These are phyloP conservation scores for Dactylella cylindrospora DNA, from an alignment of 2,329 filamentous ascomycete species.

Conservation along the genomic window DNA sequence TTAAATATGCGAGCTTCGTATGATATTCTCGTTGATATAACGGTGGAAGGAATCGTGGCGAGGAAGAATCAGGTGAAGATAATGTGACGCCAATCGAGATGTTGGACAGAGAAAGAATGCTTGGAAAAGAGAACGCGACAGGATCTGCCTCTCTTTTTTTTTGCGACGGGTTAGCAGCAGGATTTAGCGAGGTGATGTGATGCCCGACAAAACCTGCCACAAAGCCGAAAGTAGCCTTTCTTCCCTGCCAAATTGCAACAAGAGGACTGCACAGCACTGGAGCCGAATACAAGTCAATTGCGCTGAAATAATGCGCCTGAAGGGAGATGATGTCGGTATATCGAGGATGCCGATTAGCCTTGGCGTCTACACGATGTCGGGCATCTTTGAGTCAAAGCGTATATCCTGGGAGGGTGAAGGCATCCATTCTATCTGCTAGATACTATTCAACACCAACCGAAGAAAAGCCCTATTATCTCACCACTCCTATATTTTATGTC, in stretches of 20 bases:
- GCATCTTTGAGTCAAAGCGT: too few relatives aligned
- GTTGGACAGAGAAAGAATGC: background rate
- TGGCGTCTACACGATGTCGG: too few relatives aligned
- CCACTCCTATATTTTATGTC: conserved; percentile 97
- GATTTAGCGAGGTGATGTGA: background rate
- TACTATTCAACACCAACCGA: too few relatives aligned
- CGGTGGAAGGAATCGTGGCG: too few relatives aligned
- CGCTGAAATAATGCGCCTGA: conserved; percentile 34
- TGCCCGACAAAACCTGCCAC: conserved; percentile 8
- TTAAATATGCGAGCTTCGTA: too few relatives aligned
- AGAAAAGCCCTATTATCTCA: conserved; percentile 87
- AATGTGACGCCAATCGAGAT: too few relatives aligned
- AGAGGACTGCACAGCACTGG: background rate
- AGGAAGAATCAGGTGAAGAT: too few relatives aligned
- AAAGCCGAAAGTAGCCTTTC: background rate
- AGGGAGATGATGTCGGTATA: conserved; percentile 11
- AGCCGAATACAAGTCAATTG: background rate
- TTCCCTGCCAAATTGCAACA: background rate
- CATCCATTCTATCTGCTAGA: too few relatives aligned
- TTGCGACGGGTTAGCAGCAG: background rate
- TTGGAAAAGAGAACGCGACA: conserved; percentile 6
- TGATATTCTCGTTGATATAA: too few relatives aligned
- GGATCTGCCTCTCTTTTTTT: background rate
- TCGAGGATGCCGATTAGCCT: background rate
- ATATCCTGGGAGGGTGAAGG: too few relatives aligned